Conservation (phyloP, 1,139 yeast species). For the Saccharomyces hybrid region DNA sequence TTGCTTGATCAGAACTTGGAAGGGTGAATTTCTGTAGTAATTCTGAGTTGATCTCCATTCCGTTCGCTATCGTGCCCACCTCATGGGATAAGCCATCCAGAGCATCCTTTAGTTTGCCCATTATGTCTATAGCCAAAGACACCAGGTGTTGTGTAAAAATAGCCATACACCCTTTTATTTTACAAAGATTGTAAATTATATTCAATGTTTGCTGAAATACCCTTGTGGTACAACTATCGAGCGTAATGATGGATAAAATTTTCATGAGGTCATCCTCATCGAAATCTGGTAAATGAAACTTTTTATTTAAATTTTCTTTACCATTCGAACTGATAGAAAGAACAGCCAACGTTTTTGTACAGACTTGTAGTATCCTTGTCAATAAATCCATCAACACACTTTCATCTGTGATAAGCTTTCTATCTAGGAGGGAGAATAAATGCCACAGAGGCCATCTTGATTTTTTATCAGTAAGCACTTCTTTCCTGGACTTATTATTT, state of each 20-base stretch:
- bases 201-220: constrained; percentile 81
- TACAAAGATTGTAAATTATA: constrained; percentile 71
- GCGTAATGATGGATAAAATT: constrained; percentile 62
- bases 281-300: constrained; percentile 54
- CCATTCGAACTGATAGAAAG: constrained; percentile 35
- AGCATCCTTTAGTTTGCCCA: constrained; percentile 51
- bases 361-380: constrained; percentile 66
- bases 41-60: constrained; percentile 45
- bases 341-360: constrained; percentile 63
- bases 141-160: constrained; percentile 66
- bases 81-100: constrained; percentile 45
- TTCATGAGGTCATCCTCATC: constrained; percentile 57
- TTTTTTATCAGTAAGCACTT: constrained; percentile 35
- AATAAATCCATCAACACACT: constrained; percentile 68
- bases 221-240: constrained; percentile 78
- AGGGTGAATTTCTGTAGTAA: constrained; percentile 64
- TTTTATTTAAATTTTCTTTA: constrained; percentile 23
- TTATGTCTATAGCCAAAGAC: constrained; percentile 54
- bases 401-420: constrained; percentile 59
- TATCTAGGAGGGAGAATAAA: constrained; percentile 55
- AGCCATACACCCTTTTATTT: constrained; percentile 52
- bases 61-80: constrained; percentile 36
- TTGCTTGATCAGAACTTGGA: constrained; percentile 81
- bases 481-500: constrained; percentile 32
- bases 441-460: constrained; percentile 67